Evolutionary conservation across 805 yeast genomes (phyloP), one percentile per base, ranked within the genome.

Genomic region (Starmera caribaea): DNA sequence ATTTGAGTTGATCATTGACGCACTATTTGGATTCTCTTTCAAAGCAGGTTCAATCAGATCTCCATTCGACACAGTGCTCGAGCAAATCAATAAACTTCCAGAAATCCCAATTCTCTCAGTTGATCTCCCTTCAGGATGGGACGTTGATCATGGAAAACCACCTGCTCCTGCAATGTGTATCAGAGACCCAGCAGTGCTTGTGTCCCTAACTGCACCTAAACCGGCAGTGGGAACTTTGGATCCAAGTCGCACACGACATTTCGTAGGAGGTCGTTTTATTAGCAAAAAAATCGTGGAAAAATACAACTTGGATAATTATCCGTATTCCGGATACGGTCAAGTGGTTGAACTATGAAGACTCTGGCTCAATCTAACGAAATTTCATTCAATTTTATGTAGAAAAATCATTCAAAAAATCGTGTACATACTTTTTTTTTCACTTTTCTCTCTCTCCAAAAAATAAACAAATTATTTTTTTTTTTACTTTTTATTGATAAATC

Each of bases 121-220:
- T 2, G 98, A 92, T 58, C 76, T 90, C 36, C 98, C 98, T 0
- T 83, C 95, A 2, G 96, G 97, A 0, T 92, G 98, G 98, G 90
- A 89, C 54, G 97, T 92, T 10, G 95, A 92, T 53, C 53, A 70
- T 8, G 98, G 98, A 0, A 95, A 92, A 0, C 59, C 65, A 0
- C 61, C 58, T 2, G 59, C 63, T 10, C 61, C 57, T 0, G 26
- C 26, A 2, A 21, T 21, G 26, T 21, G 26, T 21, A 53, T 65
- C 14, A 53, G 83, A 41, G 65, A 65, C 21, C 95, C 97, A 1
- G 59, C 70, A 6, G 76, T 78, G 47, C 65, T 92, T 36, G 79
- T 92, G 9, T 82, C 95, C 38, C 64, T 92, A 37, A 89, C 97
- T 0, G 97, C 96, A 0, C 98, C 98, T 8, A 92, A 92, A 55